Evolutionary conservation across 495 filamentous ascomycete species (phyloP), one percentile per base, ranked within the genome.

Genomic region (Hypomontagnella submonticulosa): DNA sequence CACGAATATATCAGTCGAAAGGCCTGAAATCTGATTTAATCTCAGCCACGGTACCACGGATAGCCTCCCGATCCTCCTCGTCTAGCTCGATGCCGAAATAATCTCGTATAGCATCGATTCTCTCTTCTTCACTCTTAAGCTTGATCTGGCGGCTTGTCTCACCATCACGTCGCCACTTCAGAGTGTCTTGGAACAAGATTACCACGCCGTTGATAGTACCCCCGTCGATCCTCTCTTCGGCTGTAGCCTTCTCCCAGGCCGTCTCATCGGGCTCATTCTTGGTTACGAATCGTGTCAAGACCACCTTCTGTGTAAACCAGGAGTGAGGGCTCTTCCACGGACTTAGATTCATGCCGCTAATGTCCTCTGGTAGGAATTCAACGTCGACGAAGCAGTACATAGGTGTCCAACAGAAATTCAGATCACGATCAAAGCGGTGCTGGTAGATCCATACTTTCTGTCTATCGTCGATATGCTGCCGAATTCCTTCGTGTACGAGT

Each of bases 291-390:
- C 67, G 63, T 57, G 74, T 54, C 46, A 73, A 72, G 56, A 83
- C 53, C 19, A 83, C 69, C 12, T 63, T 71, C 56, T 80, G 73
- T 10, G 79, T 77, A 16, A 83, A 83, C 49, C 73, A 77, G 53
- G 77, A 80, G 15, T 64, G 71, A 0, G 69, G 75, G 54, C 61
- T 55, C 12, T 73, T 76, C 71, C 73, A 77, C 4, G 75, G 77
- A 0, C 62, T 81, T 54, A 82, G 82, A 74, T 88, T 92, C 75
- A 92, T 88, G 10, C 89, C 76, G 37, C 84, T 83, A 37, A 82
- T 82, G 63, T 84, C 81, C 13, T 57, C 67, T 0, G 70, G 67
- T 16, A 80, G 54, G 64, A 81, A 83, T 57, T 84, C 82, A 15
- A 67, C 19, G 19, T 79, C 76, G 6, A 70, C 69, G 44, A 83